Conservation (phyloP, 2,329 filamentous ascomycete genomes). For the Exophiala bonariae region DNA sequence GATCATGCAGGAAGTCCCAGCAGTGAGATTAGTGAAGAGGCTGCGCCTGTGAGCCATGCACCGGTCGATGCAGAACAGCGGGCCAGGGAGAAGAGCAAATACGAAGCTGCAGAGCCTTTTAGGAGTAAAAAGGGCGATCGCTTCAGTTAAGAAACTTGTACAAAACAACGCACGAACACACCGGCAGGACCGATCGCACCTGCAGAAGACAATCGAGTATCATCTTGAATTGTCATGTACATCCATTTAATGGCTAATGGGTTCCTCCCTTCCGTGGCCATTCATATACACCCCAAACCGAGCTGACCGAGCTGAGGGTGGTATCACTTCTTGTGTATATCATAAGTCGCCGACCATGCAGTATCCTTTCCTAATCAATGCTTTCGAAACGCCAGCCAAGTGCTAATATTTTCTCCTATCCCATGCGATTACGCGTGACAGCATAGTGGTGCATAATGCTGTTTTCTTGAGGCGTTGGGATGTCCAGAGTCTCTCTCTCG, state of each 20-base stretch:
- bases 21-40: conserved; percentile 72
- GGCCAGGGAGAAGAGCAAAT: conserved; percentile 80
- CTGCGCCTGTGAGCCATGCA: conserved; percentile 81
- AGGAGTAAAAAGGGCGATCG: conserved; percentile 80
- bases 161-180: too few relatives aligned
- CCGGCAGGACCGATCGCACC: background rate
- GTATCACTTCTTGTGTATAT: too few relatives aligned
- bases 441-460: conserved; percentile 30
- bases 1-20: conserved; percentile 66
- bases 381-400: conserved; percentile 10
- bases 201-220: too few relatives aligned
- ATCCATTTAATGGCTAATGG: too few relatives aligned
- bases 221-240: conserved; percentile 13
- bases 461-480: conserved; percentile 37
- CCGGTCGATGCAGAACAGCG: conserved; percentile 68
- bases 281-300: too few relatives aligned
- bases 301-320: too few relatives aligned
- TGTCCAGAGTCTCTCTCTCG: conserved; percentile 40
- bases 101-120: conserved; percentile 77
- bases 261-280: background rate
- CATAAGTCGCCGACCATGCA: too few relatives aligned
- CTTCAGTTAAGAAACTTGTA: conserved; percentile 57
- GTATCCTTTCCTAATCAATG: background rate
- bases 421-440: conserved; percentile 20
- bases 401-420: conserved; percentile 3